phyloP scores from a whole-genome alignment of 345 rosid species.

The Crucihimalaya himalaica region DNA sequence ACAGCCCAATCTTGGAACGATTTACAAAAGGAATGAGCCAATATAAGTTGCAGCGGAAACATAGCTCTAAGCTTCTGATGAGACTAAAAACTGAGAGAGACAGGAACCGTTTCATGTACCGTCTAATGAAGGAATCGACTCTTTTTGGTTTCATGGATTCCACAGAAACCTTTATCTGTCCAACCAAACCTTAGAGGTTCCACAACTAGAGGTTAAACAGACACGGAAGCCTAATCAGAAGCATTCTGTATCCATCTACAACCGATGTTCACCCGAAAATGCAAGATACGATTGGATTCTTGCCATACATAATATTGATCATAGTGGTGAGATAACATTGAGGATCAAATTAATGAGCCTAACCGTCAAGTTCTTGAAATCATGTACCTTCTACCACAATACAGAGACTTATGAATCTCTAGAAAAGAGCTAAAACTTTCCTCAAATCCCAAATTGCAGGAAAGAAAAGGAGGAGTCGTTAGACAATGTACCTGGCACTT shows the following conservation, averaged over 20 bases:
- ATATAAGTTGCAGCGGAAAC: not conserved
- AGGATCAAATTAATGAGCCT: too few relatives aligned
- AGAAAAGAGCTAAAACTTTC: not conserved
- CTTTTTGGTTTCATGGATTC: not conserved
- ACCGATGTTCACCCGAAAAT: not conserved
- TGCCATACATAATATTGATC: not conserved
- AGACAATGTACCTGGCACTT: slow-evolving; percentile 73
- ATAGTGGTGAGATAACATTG: not conserved
- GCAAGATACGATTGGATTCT: not conserved
- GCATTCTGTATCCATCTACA: not conserved
- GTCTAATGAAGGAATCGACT: not conserved
- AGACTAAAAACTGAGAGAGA: not conserved
- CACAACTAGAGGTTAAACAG: not conserved
- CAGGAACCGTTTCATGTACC: not conserved
- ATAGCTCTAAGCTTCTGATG: not conserved
- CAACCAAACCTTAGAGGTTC: slow-evolving; percentile 1
- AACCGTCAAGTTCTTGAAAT: too few relatives aligned
- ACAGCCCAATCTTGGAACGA: not conserved
- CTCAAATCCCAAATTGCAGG: not conserved
- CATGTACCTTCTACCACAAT: not conserved
- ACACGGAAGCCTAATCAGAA: not conserved
- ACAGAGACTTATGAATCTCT: not conserved
- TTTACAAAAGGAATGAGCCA: not conserved
- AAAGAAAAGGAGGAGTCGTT: not conserved
- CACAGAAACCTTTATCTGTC: not conserved